Evolutionary conservation across 805 yeast species (phyloP), one percentile per base, ranked within the genome.

Genomic region (Candida koratica): DNA sequence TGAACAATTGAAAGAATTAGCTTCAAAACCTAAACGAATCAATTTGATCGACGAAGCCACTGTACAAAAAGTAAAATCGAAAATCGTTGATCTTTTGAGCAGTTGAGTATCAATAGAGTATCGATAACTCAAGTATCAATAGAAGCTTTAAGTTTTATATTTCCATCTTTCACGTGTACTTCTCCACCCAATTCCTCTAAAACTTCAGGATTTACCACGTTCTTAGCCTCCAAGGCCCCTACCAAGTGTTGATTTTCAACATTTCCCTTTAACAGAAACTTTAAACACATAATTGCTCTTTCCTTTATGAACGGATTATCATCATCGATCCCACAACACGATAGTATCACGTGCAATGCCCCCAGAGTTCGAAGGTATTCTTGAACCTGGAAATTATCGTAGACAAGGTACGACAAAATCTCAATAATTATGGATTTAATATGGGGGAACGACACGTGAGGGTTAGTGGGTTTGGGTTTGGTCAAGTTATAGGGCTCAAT

Each of bases 241-340:
- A 90, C 88, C 53, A 88, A 77, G 1, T 71, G 66, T 58, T 90
- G 97, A 55, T 90, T 93, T 31, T 64, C 67, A 4, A 46, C 50
- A 48, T 93, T 93, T 7, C 73, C 67, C 16, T 75, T 73, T 11
- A 90, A 58, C 20, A 88, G 58, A 42, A 79, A 80, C 49, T 81
- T 75, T 18, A 93, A 54, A 51, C 96, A 86, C 5, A 90, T 60
- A 22, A 93, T 84, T 1, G 95, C 73, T 41, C 90, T 64, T 52
- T 90, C 98, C 45, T 86, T 82, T 38, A 84, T 81, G 48, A 72
- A 90, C 0, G 97, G 97, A 55, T 93, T 94, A 53, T 84, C 78
- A 29, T 79, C 81, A 55, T 90, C 97, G 34, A 93, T 79, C 25
- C 83, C 75, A 61, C 97, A 89, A 44, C 81, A 82, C 6, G 89